Base-by-base conservation (phyloP, 495 filamentous ascomycete genomes). In the Astrothelium macrocarpum region DNA sequence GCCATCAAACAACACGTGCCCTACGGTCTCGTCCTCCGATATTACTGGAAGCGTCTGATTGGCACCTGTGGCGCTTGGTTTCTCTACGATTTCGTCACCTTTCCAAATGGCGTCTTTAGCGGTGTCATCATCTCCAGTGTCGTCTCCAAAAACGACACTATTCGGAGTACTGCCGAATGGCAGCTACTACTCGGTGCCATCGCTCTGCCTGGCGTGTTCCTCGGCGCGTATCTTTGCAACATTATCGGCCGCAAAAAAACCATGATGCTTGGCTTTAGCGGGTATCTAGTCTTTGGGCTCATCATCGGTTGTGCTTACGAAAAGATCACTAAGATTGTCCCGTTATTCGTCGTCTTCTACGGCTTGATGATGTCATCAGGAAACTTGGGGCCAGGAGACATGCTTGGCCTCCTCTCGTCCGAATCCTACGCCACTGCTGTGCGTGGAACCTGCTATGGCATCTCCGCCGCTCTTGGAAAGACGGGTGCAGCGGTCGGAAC, bases 211-310 rank as follows among this genome's bases (percentile, higher is more conserved):
- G 80, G 80, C 10, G 79, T 81, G 18, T 75, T 82, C 64, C 66
- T 83, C 62, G 80, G 80, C 10, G 80, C 80, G 0, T 66, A 68
- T 20, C 74, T 82, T 1, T 80, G 78, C 61, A 75, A 82, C 53
- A 63, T 66, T 1, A 64, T 82, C 20, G 81, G 80, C 3, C 75
- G 81, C 0, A 80, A 80, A 60, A 71, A 75, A 2, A 77, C 77
- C n/a, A 81, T 81, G 79, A 82, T 82, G 77, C 66, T 83, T 11
- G 81, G 80, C 1, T 83, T 81, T 65, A 74, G 68, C 28, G 78
- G 79, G n/a, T 81, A 81, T 26, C 29, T 81, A 18, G 61, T 83
- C 53, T 81, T 82, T 45, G 80, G 81, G 0, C 68, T 83, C 7
- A 80, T 81, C 58, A 80, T 82, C 28, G 79, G 81, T 16, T 74